Conservation (phyloP, 768 basidiomycete species). For the Coprinopsis strossmayeri region DNA sequence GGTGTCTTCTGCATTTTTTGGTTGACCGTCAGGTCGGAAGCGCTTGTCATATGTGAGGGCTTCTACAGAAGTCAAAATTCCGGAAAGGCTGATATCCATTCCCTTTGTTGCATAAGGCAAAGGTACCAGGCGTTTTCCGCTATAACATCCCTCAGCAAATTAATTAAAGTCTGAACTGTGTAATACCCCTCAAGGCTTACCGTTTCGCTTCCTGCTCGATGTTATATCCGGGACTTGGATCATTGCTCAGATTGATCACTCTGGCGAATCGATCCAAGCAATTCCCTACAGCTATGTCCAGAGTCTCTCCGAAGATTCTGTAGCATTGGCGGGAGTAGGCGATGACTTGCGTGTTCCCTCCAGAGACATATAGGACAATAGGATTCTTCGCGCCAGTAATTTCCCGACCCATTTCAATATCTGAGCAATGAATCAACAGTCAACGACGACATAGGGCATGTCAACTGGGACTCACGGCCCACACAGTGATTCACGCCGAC, state of each 20-base stretch:
- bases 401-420: constrained; percentile 97
- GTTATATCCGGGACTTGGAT: constrained; percentile 94
- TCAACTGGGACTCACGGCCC: constrained; percentile 91
- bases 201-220: constrained; percentile 94
- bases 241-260: constrained; percentile 90
- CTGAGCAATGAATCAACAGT: constrained; percentile 32
- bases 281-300: constrained; percentile 99
- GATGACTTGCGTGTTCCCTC: constrained; percentile 98
- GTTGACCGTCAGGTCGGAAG: constrained; percentile 47
- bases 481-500: constrained; percentile 99
- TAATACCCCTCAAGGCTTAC: constrained; percentile 32
- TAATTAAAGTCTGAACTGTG: not conserved
- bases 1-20: constrained; percentile 34
- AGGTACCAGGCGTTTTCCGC: constrained; percentile 76
- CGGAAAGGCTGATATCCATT: constrained; percentile 97
- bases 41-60: constrained; percentile 82
- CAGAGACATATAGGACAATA: constrained; percentile 95
- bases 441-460: too few species aligned
- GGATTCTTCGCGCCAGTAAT: constrained; percentile 94
- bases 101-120: constrained; percentile 97
- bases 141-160: constrained; percentile 22
- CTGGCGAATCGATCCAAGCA: constrained; percentile 96
- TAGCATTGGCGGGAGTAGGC: constrained; percentile 97
- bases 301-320: constrained; percentile 96
- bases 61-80: constrained; percentile 83